phyloP scores from a whole-genome alignment of 345 rosid genomes.

The Rhizophora mangle region DNA sequence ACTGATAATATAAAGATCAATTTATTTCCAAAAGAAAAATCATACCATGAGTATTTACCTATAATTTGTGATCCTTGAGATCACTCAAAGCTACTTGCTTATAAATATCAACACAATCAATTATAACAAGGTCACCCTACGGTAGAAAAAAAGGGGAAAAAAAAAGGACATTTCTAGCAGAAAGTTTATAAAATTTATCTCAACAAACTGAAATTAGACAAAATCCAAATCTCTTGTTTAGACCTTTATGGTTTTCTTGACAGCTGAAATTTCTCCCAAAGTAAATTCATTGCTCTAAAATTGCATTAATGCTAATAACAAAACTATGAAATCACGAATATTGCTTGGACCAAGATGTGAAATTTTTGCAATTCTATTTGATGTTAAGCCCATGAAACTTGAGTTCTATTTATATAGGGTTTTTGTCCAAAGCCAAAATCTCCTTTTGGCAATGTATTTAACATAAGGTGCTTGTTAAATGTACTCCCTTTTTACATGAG shows the following conservation, averaged over 20 bases:
- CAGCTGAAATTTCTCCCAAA: not conserved
- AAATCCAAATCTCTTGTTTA: not conserved
- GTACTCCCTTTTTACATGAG: no score
- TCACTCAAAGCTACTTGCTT: constrained; percentile 34
- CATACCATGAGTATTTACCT: not conserved
- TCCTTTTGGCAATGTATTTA: no score
- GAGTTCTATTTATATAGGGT: no score
- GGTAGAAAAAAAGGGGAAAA: not conserved
- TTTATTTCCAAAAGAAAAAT: no score
- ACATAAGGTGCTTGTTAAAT: no score
- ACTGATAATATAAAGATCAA: no score
- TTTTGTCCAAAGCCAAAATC: no score
- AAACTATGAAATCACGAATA: not conserved
- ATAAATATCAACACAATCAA: constrained; percentile 32
- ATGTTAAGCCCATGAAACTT: no score
- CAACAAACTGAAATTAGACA: not conserved
- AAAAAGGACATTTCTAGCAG: not conserved
- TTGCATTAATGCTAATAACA: not conserved
- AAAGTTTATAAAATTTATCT: not conserved
- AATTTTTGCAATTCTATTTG: not conserved
- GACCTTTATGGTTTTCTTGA: not conserved
- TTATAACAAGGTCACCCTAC: constrained; percentile 9
- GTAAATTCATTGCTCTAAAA: not conserved
- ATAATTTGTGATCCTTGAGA: constrained; percentile 28
- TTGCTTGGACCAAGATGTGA: not conserved